Percentiles rank a stretch among this genome's conserved stretches.
These are phyloP conservation scores for Wickerhamiella bombiphila DNA, from an alignment of 805 yeast species.

Conservation along the genomic window DNA sequence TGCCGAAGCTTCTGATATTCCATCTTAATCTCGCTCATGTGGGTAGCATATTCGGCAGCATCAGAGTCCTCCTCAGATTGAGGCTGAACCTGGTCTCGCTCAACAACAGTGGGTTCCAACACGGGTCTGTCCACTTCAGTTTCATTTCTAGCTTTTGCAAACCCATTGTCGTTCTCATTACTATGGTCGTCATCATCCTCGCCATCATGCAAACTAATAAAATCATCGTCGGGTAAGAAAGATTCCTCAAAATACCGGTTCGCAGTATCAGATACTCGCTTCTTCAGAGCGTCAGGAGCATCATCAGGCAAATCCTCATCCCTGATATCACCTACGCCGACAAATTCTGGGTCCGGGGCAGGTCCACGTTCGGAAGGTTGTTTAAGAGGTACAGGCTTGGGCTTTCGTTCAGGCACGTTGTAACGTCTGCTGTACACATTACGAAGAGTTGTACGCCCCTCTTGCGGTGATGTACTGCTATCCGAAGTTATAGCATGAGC, in stretches of 20 bases:
- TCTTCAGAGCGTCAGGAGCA: background rate
- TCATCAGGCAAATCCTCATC: constrained; percentile 4
- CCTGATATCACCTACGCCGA: constrained; percentile 4
- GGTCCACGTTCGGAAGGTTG: background rate
- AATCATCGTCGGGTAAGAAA: constrained; percentile 17
- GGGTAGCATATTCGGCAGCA: constrained; percentile 5
- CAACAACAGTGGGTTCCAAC: constrained; percentile 5
- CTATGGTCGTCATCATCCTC: constrained; percentile 2
- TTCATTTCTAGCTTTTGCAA: background rate
- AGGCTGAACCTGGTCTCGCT: constrained; percentile 3
- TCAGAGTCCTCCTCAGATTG: constrained; percentile 3
- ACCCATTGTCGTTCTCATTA: background rate
- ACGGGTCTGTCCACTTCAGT: constrained; percentile 4
- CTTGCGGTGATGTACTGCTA: too few species aligned
- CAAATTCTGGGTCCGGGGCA: constrained; percentile 2
- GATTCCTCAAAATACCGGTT: constrained; percentile 13
- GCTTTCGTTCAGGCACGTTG: too few species aligned
- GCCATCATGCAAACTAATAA: constrained; percentile 13
- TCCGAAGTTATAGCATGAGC: too few species aligned
- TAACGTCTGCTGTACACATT: too few species aligned
- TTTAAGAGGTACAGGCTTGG: background rate
- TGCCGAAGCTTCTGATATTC: constrained; percentile 46
- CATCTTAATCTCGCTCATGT: constrained; percentile 22
- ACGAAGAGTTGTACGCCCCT: too few species aligned
- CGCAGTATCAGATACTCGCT: constrained; percentile 8